Base-by-base conservation (phyloP, 192 early-diverging fungal genomes). In the Umbelopsis isabellina region DNA sequence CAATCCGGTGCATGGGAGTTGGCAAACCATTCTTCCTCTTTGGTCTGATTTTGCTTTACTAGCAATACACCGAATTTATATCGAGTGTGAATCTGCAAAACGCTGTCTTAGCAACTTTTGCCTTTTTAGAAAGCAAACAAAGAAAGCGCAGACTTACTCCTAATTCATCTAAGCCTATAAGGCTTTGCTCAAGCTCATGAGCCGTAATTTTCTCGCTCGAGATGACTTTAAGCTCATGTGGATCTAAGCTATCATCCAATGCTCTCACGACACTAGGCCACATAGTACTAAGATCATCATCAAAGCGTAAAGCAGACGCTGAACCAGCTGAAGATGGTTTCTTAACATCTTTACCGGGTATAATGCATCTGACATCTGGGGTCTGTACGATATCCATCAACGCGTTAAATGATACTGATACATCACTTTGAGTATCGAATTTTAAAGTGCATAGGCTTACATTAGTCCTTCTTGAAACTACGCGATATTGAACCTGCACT, bases 61-160 rank as follows among this genome's bases (percentile, higher is more conserved):
- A 89, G 84, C 21, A 88, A 83, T 4, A 94, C 89, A n/a, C 93
- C 93, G 85, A 94, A 89, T 69, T 94, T 94, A 79, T 92, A 94
- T 41, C 83, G 72, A 4, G 41, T 64, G 49, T 80, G 79, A 46
- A 76, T 46, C 79, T 80, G 52, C 23, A 58, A 15, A 52, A 21
- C 18, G 22, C 9, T 10, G 23, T 3, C 4, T 23, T 33, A 58
- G 9, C 12, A 58, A 33, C 3, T 11, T 12, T 23, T 53, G 51
- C 9, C 20, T 12, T 53, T 20, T 2, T 20, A 12, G 12, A 23
- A 12, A n/a, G 11, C n/a, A 22, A 25, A 23, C 22, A 25, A 23
- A 6, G 2, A 12, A 2, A 23, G 1, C 3, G 23, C 23, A 84
- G 70, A 72, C 91, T 86, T 64, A 93, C 86, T 68, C 86, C 85